These are phyloP conservation scores for Paraconiothyrium sp. DNA, from an alignment of 2,329 filamentous ascomycete genomes.

Conservation along the genomic window DNA sequence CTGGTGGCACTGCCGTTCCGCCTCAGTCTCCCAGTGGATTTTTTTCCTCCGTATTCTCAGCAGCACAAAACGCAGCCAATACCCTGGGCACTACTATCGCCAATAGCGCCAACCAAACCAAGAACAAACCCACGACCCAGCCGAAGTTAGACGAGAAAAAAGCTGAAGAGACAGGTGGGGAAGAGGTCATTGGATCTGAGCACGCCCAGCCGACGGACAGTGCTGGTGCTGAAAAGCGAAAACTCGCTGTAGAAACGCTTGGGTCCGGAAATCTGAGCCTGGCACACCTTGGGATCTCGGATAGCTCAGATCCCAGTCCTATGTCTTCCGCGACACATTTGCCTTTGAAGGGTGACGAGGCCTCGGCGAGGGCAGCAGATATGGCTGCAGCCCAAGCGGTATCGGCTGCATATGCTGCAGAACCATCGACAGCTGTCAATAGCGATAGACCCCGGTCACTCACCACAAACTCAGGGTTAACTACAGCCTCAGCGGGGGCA, in stretches of 20 bases:
- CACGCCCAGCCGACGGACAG: slow-evolving; percentile 34
- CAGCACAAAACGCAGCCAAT: slow-evolving; percentile 89
- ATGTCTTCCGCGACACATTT: slow-evolving; percentile 68
- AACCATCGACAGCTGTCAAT: slow-evolving; percentile 47
- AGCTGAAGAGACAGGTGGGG: slow-evolving; percentile 43
- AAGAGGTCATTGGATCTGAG: slow-evolving; percentile 54
- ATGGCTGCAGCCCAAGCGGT: slow-evolving; percentile 68
- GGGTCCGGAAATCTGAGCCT: slow-evolving; percentile 89
- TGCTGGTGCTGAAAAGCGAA: slow-evolving; percentile 54
- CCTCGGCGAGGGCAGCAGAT: slow-evolving; percentile 67
- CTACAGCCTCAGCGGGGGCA: slow-evolving; percentile 43
- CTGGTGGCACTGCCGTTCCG: slow-evolving; percentile 62
- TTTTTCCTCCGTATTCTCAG: slow-evolving; percentile 92
- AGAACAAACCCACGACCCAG: slow-evolving; percentile 58
- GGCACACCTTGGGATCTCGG: slow-evolving; percentile 83
- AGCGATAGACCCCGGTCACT: slow-evolving; percentile 53
- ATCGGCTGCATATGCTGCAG: slow-evolving; percentile 65
- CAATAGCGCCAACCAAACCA: slow-evolving; percentile 65
- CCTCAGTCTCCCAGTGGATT: slow-evolving; percentile 69
- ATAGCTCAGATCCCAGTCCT: slow-evolving; percentile 66
- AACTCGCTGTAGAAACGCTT: slow-evolving; percentile 85
- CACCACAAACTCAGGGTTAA: slow-evolving; percentile 43
- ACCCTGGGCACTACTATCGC: slow-evolving; percentile 78
- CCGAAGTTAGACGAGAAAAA: slow-evolving; percentile 40
- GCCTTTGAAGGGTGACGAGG: slow-evolving; percentile 59